phyloP scores from a whole-genome alignment of 2,329 filamentous ascomycete species.

The Fusarium abutilonis region DNA sequence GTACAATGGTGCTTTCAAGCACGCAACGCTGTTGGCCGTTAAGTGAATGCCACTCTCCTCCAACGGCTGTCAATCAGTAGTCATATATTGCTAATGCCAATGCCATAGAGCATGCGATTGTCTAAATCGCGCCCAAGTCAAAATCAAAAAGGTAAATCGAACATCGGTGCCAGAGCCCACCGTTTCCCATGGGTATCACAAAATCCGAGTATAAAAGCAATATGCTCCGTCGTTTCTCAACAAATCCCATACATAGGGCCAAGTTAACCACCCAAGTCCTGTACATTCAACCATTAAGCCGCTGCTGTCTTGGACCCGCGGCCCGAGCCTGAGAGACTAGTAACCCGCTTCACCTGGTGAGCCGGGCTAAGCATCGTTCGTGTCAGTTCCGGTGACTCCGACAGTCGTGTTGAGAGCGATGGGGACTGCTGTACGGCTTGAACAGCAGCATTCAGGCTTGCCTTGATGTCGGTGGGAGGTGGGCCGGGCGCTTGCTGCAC shows the following conservation, averaged over 20 bases:
- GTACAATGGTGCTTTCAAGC: slow-evolving; percentile 39
- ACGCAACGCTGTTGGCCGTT: slow-evolving; percentile 23
- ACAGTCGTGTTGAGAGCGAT: slow-evolving; percentile 43
- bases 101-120: slow-evolving; percentile 24
- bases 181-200: slow-evolving; percentile 53
- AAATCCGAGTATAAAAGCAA: slow-evolving; percentile 48
- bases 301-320: slow-evolving; percentile 51
- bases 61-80: slow-evolving; percentile 24
- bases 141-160: slow-evolving; percentile 38
- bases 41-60: slow-evolving; percentile 31
- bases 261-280: slow-evolving; percentile 22
- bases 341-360: slow-evolving; percentile 49
- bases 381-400: slow-evolving; percentile 58
- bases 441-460: slow-evolving; percentile 39
- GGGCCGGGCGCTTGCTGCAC: slow-evolving; percentile 30
- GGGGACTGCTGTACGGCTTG: slow-evolving; percentile 44
- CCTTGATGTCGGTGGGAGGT: slow-evolving; percentile 38
- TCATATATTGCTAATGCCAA: background rate
- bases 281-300: slow-evolving; percentile 38
- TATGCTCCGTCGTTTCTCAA: slow-evolving; percentile 39
- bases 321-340: slow-evolving; percentile 46
- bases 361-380: slow-evolving; percentile 50
- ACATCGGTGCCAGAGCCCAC: slow-evolving; percentile 41
- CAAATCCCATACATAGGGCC: slow-evolving; percentile 26
- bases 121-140: slow-evolving; percentile 31